Percentiles rank a stretch among this genome's conserved stretches.
phyloP scores from a whole-genome alignment of 2,329 filamentous ascomycete genomes.

The Verticillium tricorpus region DNA sequence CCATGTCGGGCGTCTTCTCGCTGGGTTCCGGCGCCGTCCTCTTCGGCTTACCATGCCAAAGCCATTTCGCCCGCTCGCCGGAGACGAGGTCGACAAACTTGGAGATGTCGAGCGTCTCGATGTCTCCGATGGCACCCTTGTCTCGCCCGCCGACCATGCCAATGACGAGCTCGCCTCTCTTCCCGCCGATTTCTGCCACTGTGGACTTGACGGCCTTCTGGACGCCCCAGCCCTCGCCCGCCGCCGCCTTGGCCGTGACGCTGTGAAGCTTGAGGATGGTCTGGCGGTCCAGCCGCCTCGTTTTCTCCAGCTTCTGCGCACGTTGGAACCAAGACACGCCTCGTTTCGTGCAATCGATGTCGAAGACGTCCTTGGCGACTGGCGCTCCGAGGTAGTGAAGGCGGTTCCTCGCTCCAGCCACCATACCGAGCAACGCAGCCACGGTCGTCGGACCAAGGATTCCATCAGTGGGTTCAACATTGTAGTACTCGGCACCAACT shows the following conservation, averaged over 20 bases:
- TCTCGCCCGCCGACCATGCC: conserved; percentile 87
- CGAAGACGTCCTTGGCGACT: conserved; percentile 87
- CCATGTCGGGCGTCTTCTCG: conserved; percentile 41
- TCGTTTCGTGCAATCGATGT: conserved; percentile 74
- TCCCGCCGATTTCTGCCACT: conserved; percentile 87
- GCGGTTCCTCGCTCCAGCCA: conserved; percentile 86
- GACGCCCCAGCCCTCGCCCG: conserved; percentile 87
- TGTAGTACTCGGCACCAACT: conserved; percentile 87
- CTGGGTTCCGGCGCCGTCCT: conserved; percentile 51
- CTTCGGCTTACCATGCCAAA: conserved; percentile 87
- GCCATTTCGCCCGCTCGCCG: conserved; percentile 84
- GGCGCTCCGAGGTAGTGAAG: conserved; percentile 80
- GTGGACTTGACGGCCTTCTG: conserved; percentile 93
- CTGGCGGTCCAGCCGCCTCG: conserved; percentile 74
- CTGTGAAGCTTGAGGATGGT: conserved; percentile 78
- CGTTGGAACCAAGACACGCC: conserved; percentile 90
- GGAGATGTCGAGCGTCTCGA: conserved; percentile 88
- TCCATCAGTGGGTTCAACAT: conserved; percentile 86
- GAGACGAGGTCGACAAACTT: conserved; percentile 72
- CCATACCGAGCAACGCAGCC: conserved; percentile 76
- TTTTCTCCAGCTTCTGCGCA: conserved; percentile 72
- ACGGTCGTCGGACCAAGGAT: conserved; percentile 91
- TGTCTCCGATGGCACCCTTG: conserved; percentile 84
- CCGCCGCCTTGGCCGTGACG: conserved; percentile 84
- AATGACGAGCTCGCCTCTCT: conserved; percentile 90